phyloP scores from a whole-genome alignment of 331 rosid species.

The Prunus yedoensis region DNA sequence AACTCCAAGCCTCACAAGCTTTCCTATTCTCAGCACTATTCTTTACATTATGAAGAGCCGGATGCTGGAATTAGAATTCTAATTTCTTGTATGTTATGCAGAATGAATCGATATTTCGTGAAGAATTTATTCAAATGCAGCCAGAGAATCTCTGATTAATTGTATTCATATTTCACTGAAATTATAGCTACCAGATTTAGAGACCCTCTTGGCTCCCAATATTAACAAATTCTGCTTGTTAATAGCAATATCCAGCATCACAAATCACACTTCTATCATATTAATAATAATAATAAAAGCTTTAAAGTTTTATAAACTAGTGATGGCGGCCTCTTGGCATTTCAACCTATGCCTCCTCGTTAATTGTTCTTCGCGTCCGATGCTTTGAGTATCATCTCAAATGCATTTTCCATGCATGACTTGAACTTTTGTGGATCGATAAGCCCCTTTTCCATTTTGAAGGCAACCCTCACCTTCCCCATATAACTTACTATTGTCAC shows the following conservation, averaged over 20 bases:
- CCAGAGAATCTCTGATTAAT: not conserved
- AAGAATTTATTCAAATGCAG: not conserved
- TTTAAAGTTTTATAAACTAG: too few relatives aligned
- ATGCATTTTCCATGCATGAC: conserved; percentile 42
- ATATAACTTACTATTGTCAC: conserved; percentile 49
- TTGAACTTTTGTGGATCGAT: conserved; percentile 40
- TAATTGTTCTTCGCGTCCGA: not conserved
- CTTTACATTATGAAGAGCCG: not conserved
- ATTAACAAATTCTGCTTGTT: too few relatives aligned
- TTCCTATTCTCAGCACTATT: not conserved
- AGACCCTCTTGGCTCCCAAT: not conserved
- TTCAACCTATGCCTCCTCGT: too few relatives aligned
- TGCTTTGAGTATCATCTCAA: conserved; percentile 39
- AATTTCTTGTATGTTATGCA: not conserved
- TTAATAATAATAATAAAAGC: too few relatives aligned
- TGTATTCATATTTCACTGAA: not conserved
- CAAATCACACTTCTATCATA: too few relatives aligned
- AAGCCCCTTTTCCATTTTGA: conserved; percentile 40
- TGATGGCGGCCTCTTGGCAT: not conserved
- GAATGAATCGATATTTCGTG: not conserved
- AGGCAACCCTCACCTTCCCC: conserved; percentile 40
- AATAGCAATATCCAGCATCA: too few relatives aligned
- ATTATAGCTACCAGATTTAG: not conserved
- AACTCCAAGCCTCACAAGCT: not conserved
- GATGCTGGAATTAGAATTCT: not conserved